Base-by-base conservation (phyloP, 1,284 basidiomycete species). In the Cryptococcus deneoformans region DNA sequence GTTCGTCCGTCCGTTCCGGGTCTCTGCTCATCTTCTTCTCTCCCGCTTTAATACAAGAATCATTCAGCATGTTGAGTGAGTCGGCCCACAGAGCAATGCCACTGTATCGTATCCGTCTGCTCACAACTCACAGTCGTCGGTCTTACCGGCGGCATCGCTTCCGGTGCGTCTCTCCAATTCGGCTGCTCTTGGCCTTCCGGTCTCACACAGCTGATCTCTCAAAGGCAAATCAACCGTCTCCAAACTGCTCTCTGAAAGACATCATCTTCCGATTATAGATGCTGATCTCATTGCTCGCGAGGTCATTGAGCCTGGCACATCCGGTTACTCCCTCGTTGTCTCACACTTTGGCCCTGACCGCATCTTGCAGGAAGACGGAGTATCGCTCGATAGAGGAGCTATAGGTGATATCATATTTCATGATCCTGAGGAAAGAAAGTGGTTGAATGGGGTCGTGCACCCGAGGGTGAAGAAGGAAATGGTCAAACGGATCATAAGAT, bases 121-220 rank as follows among this genome's bases (percentile, higher is more conserved):
- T 29, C 29, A 29, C 29, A 2, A 29, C 12, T 47, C 14, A n/a
- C 55, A 95, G 93, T 98, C 60, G 85, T 98, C 61, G 95, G 95
- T 47, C 84, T 99, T 43, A 97, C 95, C 12, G 96, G 96, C 24
- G 92, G 95, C 2, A 98, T 99, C 60, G 92, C 92, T 38, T 95
- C 94, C 0, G 94, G 93, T 71, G 53, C 49, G 65, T 51, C 68
- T 61, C 53, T 3, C 29, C 29, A 29, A 29, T 4, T 29, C 6
- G 16, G 4, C 38, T 44, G 11, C 45, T 14, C 29, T 35, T 9
- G 29, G 50, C 37, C 1, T 39, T 39, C 16, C 29, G 29, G 29
- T 4, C 29, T 29, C 29, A 29, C 5, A 29, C 29, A 29, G 35
- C 44, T 52, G 8, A 48, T 59, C 12, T 37, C 10, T 67, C 36